Conservation (phyloP, 2,329 filamentous ascomycete genomes). For the Aspergillus pseudoviridinutans region DNA sequence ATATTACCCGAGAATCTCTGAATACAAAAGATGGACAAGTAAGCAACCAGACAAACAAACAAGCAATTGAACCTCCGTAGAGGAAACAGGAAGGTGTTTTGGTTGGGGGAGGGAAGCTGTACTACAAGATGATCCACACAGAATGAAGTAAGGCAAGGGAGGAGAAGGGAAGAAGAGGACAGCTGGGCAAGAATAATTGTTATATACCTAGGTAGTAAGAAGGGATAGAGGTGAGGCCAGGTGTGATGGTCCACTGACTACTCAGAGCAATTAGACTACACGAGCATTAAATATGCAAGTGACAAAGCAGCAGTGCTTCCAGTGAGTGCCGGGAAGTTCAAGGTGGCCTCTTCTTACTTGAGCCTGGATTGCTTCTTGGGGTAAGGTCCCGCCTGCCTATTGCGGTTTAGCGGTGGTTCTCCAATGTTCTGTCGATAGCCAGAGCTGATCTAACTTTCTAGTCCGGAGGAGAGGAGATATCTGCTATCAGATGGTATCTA, state of each 20-base stretch:
- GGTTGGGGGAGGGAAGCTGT: conserved; percentile 5
- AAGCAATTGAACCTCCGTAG: conserved; percentile 19
- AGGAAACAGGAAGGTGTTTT: conserved; percentile 3
- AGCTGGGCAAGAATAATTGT: conserved; percentile 21
- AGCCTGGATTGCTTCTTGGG: conserved; percentile 14
- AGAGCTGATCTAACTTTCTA: background rate
- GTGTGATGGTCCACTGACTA: background rate
- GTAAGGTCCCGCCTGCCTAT: conserved; percentile 12
- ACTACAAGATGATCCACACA: conserved; percentile 6
- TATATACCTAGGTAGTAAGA: conserved; percentile 25
- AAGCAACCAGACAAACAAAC: conserved; percentile 12
- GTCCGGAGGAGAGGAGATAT: too few relatives aligned
- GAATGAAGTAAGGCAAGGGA: conserved; percentile 10
- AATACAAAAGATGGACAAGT: conserved; percentile 12
- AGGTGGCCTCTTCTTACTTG: conserved; percentile 44
- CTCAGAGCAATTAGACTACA: background rate
- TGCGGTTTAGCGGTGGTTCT: conserved; percentile 15
- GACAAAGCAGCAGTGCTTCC: background rate
- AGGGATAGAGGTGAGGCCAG: background rate
- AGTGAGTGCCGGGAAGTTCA: conserved; percentile 31
- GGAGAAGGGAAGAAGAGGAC: conserved; percentile 14
- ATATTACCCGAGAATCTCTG: background rate
- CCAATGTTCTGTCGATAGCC: conserved; percentile 10
- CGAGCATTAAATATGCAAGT: conserved; percentile 1
- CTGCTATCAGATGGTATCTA: background rate